phyloP scores from a whole-genome alignment of 768 basidiomycete genomes.

The Tylopilus intermedius region DNA sequence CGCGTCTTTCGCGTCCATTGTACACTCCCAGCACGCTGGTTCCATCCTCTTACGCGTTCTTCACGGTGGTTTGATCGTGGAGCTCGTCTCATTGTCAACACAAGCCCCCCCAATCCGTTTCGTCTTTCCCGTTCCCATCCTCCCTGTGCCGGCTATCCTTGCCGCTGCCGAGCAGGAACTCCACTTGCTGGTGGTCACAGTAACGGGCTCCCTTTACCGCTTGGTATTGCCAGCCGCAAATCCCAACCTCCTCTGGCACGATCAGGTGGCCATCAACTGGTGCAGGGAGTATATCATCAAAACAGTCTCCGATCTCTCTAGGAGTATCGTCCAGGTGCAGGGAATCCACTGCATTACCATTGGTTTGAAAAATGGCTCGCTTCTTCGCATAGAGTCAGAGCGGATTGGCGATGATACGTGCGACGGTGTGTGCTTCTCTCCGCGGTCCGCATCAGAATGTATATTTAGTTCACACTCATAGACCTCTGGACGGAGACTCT shows the following conservation, averaged over 20 bases:
- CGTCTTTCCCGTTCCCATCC: conserved; percentile 65
- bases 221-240: conserved; percentile 58
- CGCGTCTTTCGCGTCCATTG: conserved; percentile 57
- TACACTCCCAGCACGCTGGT: conserved; percentile 54
- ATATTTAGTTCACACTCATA: conserved; percentile 27
- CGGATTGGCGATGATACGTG: conserved; percentile 47
- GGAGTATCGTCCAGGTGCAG: conserved; percentile 59
- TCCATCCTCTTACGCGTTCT: conserved; percentile 70
- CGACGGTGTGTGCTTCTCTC: conserved; percentile 47
- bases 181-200: conserved; percentile 67
- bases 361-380: conserved; percentile 52
- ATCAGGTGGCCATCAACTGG: conserved; percentile 50
- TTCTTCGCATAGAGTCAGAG: conserved; percentile 68
- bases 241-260: conserved; percentile 53
- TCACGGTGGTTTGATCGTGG: conserved; percentile 67
- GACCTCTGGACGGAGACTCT: conserved; percentile 69
- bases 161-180: conserved; percentile 44
- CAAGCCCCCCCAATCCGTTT: conserved; percentile 67
- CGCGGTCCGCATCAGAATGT: background rate
- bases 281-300: conserved; percentile 65
- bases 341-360: conserved; percentile 64
- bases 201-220: conserved; percentile 67
- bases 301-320: conserved; percentile 39
- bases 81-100: conserved; percentile 69
- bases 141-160: conserved; percentile 63